A percentile compares a stretch with the other conserved stretches of the same genome.
phyloP scores from a whole-genome alignment of 345 rosid species.

The rapeseed (Brassica napus) region Da-Ae NC_063441.1:20784001-20784500 shows the following conservation, averaged over 20 bases:
- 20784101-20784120: conserved; percentile 67
- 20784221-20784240: neutral
- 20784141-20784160: conserved; percentile 75
- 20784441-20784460: conserved; percentile 9
- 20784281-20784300: conserved; percentile 86
- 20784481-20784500: neutral
- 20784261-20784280: conserved; percentile 90
- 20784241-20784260: conserved; percentile 84
- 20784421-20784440: conserved; percentile 25
- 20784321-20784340: conserved; percentile 9
- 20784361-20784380: conserved; percentile 7
- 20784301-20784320: conserved; percentile 40
- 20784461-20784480: neutral
- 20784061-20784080: neutral
- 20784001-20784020: conserved; percentile 56
- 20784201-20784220: neutral
- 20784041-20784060: neutral
- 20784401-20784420: conserved; percentile 9
- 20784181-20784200: neutral
- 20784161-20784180: conserved; percentile 37
- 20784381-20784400: conserved; percentile 25
- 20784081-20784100: conserved; percentile 72
- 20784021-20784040: neutral
- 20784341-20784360: conserved; percentile 24
- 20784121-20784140: conserved; percentile 87